phyloP scores from a whole-genome alignment of 306 rosid genomes.

The Chamaecrista fasciculata region DNA sequence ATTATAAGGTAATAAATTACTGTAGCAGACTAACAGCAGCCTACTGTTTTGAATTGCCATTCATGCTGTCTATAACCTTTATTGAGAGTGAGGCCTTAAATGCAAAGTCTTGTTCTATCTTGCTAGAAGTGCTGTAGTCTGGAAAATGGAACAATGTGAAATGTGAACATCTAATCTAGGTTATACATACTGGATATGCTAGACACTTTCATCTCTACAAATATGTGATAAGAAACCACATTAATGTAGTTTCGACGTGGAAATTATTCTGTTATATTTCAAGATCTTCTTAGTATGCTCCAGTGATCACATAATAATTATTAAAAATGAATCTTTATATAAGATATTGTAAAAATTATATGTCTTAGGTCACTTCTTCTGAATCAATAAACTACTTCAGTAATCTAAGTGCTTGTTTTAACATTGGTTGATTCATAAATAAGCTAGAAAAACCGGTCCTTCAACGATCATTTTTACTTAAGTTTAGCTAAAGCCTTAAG shows the following conservation, averaged over 20 bases:
- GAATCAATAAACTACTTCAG: not conserved
- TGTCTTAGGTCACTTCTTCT: constrained; percentile 3
- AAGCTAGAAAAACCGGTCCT: not conserved
- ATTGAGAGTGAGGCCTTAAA: constrained; percentile 2
- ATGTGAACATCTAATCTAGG: constrained; percentile 10
- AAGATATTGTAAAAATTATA: not conserved
- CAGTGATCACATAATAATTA: not conserved
- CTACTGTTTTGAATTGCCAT: not conserved
- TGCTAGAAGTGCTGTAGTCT: not conserved
- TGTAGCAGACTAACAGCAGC: not conserved
- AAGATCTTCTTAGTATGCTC: not conserved
- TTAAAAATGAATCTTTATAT: constrained; percentile 1
- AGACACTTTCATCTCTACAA: not conserved
- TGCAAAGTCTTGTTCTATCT: not conserved
- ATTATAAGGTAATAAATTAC: constrained; percentile 57
- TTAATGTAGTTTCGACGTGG: not conserved
- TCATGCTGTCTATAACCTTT: not conserved
- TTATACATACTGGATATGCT: not conserved
- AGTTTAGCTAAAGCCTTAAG: not conserved
- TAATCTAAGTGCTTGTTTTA: constrained; percentile 13
- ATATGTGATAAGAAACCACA: not conserved
- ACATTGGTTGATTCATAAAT: not conserved
- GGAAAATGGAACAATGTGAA: constrained; percentile 6
- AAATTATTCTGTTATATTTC: not conserved
- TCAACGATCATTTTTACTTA: not conserved